Base-by-base conservation (phyloP, 352 stramenopile genomes). In the Ochromonadaceae sp. region DNA sequence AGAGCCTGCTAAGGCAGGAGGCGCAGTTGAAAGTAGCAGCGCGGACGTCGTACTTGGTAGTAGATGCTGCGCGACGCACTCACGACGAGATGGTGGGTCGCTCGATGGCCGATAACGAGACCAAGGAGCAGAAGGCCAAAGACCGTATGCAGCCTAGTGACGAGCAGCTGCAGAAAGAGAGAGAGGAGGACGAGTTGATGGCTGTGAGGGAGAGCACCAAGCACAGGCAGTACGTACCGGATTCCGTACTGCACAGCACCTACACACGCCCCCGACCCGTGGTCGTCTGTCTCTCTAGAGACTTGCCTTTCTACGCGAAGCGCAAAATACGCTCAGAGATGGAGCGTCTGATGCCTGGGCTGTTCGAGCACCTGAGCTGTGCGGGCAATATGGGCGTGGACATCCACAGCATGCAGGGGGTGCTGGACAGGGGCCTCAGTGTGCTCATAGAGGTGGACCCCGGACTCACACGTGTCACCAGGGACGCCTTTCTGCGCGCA, bases 91-190 rank as follows among this genome's bases (percentile, higher is more conserved):
- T 9, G 32, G 9, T 60, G 22, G 7, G 4, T 47, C 25, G 31
- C 31, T 12, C 5, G 26, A 7, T 44, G 32, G 2, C 10, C n/a
- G 28, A 22, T n/a, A 10, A 60, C 26, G 52, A 60, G 15, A 26
- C 47, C 1, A 44, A 41, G 32, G 52, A 60, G 30, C 52, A 60
- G 36, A 57, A 52, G n/a, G 26, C 7, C 9, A 60, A 60, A 48
- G 32, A 60, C 47, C 26, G 41, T 40, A 28, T 63, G 7, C 2
- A 52, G 22, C 55, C 55, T 12, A 36, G 39, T 5, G 55, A 63
- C 14, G 36, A 4, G 15, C 39, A 63, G 25, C 32, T 63, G 20
- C 26, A 32, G 26, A 42, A 63, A 53, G 55, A 63, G 28, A 4
- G 55, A 38, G 20, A 42, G 3, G 55, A 63, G 52, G 22, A 63